Evolutionary conservation across 495 filamentous ascomycete genomes (phyloP).

Genomic region (Penicillium waksmanii): DNA sequence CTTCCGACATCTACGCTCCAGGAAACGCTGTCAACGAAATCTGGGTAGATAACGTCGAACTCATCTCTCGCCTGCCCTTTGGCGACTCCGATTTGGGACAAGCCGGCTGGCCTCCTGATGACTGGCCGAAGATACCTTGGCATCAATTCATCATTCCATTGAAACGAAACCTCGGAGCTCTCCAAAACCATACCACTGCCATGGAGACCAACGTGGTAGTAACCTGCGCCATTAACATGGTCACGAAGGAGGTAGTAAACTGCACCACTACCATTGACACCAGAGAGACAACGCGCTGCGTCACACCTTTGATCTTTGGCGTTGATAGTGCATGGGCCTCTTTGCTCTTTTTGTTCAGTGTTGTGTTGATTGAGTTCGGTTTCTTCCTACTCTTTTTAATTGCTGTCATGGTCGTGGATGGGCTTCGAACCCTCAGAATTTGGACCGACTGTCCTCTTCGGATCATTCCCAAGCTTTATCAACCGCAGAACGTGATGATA

Average conservation of each 20-base stretch:
- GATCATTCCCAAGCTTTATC: too few relatives aligned
- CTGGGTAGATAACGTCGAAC: constrained; percentile 39
- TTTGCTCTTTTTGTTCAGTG: neutral
- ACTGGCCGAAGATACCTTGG: constrained; percentile 46
- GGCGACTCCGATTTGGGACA: constrained; percentile 41
- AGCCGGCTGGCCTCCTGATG: constrained; percentile 34
- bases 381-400: neutral
- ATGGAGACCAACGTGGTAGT: neutral
- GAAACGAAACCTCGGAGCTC: constrained; percentile 25
- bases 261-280: too few relatives aligned
- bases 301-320: neutral
- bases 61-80: constrained; percentile 45
- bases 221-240: too few relatives aligned
- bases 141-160: constrained; percentile 47
- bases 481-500: too few relatives aligned
- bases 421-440: too few relatives aligned
- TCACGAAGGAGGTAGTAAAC: too few relatives aligned
- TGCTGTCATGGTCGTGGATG: too few relatives aligned
- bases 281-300: neutral
- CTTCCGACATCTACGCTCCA: constrained; percentile 35
- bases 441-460: too few relatives aligned
- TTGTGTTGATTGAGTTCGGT: neutral
- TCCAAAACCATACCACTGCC: neutral
- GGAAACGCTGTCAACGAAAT: constrained; percentile 47
- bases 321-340: neutral